A percentile compares a stretch with the other conserved stretches of the same genome.
These are phyloP conservation scores for Schizosaccharomyces octosporus DNA, from an alignment of 805 yeast genomes.

Conservation along the genomic window DNA sequence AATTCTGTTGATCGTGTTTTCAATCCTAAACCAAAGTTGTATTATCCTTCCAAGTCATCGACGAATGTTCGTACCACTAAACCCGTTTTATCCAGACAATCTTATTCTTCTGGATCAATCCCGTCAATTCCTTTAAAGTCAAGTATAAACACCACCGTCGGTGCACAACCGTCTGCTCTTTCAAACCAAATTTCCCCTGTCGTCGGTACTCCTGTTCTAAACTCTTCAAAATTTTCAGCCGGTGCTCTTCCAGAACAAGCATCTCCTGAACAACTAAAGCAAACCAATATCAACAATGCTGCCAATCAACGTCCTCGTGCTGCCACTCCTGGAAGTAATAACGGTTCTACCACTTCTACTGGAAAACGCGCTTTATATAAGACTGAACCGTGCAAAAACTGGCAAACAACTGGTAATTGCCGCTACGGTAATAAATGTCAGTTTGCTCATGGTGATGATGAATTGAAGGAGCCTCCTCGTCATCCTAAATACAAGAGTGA, in stretches of 20 bases:
- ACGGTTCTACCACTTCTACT: neutral
- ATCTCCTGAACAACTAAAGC: neutral
- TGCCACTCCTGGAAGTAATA: no score
- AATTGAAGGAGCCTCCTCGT: neutral
- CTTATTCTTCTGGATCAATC: neutral
- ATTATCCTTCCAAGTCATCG: neutral
- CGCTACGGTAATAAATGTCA: constrained; percentile 1
- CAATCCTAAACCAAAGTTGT: neutral
- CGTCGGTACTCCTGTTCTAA: neutral
- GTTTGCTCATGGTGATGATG: neutral
- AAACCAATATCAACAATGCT: neutral
- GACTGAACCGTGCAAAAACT: constrained; percentile 1
- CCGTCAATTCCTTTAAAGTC: neutral
- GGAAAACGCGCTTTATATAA: neutral
- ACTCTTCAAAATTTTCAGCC: neutral
- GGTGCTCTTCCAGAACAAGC: no score
- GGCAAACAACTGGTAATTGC: neutral
- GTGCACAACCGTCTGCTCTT: neutral
- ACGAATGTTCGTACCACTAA: neutral
- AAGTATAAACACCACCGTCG: neutral
- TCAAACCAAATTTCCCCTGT: neutral
- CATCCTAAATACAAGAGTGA: constrained; percentile 1
- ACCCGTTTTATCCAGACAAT: neutral
- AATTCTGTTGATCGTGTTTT: neutral
- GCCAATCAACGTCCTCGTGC: no score